Evolutionary conservation across 202 grass and related monocot species (phyloP), one percentile per base, ranked within the genome.

Genomic region (Schoenoplectus tabernaemontani): DNA sequence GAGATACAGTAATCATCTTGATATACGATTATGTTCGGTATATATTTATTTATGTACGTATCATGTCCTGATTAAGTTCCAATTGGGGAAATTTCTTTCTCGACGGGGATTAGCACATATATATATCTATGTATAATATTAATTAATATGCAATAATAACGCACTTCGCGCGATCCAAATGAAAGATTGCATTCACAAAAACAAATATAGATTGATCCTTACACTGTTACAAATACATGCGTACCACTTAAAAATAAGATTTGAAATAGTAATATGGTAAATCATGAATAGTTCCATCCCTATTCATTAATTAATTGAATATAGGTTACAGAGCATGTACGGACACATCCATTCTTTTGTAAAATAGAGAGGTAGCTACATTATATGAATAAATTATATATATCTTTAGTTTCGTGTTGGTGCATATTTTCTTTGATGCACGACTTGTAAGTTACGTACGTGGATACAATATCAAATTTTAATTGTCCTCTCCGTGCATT

Each of bases 341-440:
- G 46, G 26, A 54, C 70, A 74, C 70, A 51, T 75, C 70, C 70
- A 75, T 75, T 75, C 47, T 54, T 53, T 11, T 23, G n/a, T 54
- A 75, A 75, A 75, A 75, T 36, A 47, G 47, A 75, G 70, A 54
- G n/a, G 13, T n/a, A 12, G 46, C 15, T 19, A 53, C 15, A 34
- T 19, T 62, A 3, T 62, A 53, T 74, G 26, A 68, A 74, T 53
- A 74, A 54, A 34, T 54, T 33, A 33, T 23, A 22, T 62, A 1
- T 53, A 12, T 69, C 50, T 12, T 72, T 73, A 50, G 13, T 50
- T 48, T 50, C 24, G 50, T 75, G 70, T 54, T 75, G 70, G 46
- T 19, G 47, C 28, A 54, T 16, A 75, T 75, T 75, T 75, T 33
- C 70, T 75, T 54, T 53, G 70, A 54, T 75, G 13, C 34, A 75